Evolutionary conservation across 1,284 basidiomycete genomes (phyloP), one percentile per base, ranked within the genome.

Genomic region (Mycena sp.): DNA sequence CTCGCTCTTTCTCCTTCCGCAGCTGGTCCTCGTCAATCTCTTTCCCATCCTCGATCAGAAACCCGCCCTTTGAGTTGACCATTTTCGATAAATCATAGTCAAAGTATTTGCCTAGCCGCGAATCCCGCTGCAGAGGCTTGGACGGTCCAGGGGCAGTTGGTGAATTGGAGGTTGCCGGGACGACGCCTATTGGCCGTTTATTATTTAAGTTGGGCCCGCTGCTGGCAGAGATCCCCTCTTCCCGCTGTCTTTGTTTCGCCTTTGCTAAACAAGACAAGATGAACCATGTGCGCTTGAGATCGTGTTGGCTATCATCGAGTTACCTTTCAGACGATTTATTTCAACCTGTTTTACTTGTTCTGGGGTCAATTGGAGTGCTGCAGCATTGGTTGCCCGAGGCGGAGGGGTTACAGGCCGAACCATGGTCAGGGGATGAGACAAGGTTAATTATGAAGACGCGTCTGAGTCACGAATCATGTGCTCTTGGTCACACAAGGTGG

Each of bases 21-120:
- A 84, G 80, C 41, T 83, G 71, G 61, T 88, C 87, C 69, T 89
- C 88, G 71, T 91, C 85, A 43, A 87, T 81, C 72, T 94, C 90
- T 70, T 90, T 89, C 10, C 88, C 90, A 37, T 96, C 89, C 70
- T 96, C 92, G 3, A 96, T 82, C 65, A 98, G 77, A 77, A 98
- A 98, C 0, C 96, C 96, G 56, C 96, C 96, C 74, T 96, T 93
- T 4, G 94, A 92, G 74, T 98, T 97, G 70, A 93, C 90, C 91
- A 97, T 94, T 81, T 97, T 98, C 19, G 92, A 93, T n/a, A 98
- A 77, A 76, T 98, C 95, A 86, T 98, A 98, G 68, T 98, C 95
- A 69, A 96, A 95, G 78, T 97, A 97, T 57, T 90, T 94, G 28
- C 92, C 92, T 1, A 94, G 79, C 28, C 91, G 84, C 10, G 87